Conservation (phyloP, 306 rosid genomes). For the Rosa rugosa region DNA sequence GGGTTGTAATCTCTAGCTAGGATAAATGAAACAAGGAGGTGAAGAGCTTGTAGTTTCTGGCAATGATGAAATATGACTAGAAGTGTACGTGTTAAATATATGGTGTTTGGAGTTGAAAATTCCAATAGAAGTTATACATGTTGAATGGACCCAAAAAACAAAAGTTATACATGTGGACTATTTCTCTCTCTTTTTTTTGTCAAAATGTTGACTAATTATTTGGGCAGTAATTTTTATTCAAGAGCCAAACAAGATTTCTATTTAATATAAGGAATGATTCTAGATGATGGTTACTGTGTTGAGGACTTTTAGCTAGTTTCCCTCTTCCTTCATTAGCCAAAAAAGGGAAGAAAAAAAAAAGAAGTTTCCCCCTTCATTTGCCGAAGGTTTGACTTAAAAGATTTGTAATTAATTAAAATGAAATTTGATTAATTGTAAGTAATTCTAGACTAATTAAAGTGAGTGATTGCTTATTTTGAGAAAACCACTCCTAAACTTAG, state of each 20-base stretch:
- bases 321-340: not conserved
- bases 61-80: not conserved
- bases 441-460: too few relatives aligned
- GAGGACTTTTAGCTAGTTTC: not conserved
- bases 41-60: not conserved
- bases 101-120: not conserved
- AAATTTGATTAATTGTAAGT: too few relatives aligned
- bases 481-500: too few relatives aligned
- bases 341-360: too few relatives aligned
- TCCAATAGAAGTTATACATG: not conserved
- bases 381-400: too few relatives aligned
- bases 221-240: not conserved
- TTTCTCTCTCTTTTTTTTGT: not conserved
- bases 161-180: not conserved
- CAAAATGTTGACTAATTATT: not conserved
- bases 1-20: not conserved
- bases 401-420: too few relatives aligned
- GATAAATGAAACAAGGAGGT: not conserved
- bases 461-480: too few relatives aligned
- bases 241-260: not conserved
- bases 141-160: not conserved
- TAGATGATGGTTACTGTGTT: not conserved
- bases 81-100: conserved; percentile 16
- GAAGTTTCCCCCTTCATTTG: not conserved
- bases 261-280: not conserved